Evolutionary conservation across 345 rosid genomes (phyloP), one percentile per base, ranked within the genome.

Genomic region (Populus davidiana): DNA sequence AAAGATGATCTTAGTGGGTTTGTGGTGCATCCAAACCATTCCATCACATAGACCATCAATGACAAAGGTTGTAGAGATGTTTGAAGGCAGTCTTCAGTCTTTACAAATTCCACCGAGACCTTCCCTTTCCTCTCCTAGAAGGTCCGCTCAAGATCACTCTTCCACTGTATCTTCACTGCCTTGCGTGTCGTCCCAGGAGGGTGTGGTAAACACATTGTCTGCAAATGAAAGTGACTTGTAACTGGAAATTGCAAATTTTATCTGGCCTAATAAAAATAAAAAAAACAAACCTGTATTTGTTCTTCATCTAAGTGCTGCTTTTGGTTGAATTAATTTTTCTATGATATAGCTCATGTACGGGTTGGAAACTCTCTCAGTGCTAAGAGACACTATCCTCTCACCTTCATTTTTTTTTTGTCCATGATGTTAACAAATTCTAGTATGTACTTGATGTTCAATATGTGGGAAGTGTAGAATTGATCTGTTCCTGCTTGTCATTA

Each of bases 21-120:
- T 78, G 18, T 75, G 70, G 77, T 75, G 79, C 71, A 78, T 82
- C 18, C 79, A 71, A 50, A 59, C 62, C 20, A 71, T 35, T 50
- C 79, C 79, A 4, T 66, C 29, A 7, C 76, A 67, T 35, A 75
- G 79, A 64, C 80, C 82, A 71, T 78, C 44, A 18, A 78, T 75
- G 77, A 82, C 49, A 21, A 71, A 70, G 44, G 82, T 67, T 0
- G 20, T 71, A 18, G 77, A 75, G 77, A 75, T 75, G 77, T 2
- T 78, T 67, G 85, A 78, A 71, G 71, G 73, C 5, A 11, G 79
- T 41, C 38, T 75, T 17, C 59, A 75, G 18, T 25, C 17, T 38
- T 35, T 78, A 52, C 67, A 78, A 75, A 33, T 75, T 78, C 85
- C 79, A 31, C 79, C 77, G 2, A 41, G 64, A 41, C 74, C 82